Base-by-base conservation (phyloP, 2,329 filamentous ascomycete genomes). In the Talaromyces funiculosus region DNA sequence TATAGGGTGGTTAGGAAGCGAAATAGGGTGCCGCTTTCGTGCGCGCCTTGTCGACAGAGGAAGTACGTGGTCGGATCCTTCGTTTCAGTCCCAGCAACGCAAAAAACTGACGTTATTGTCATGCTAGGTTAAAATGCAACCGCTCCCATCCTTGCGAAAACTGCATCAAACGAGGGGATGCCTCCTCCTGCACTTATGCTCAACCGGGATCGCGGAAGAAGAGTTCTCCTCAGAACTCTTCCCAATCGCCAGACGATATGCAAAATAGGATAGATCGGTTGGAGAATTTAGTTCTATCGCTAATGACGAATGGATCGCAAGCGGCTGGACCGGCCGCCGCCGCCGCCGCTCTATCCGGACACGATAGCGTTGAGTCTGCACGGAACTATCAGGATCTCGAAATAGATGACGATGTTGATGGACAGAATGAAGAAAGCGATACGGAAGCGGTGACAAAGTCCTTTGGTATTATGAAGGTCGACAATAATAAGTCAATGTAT, bases 251-350 rank as follows among this genome's bases (percentile, higher is more conserved):
- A 54, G 92, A 96, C 82, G 93, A 97, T 76, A 97, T 97, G 93
- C 93, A 97, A 79, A 96, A 95, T 72, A 89, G 94, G 73, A 97
- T 97, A 78, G 92, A 97, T 79, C 86, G 93, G 68, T 82, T 97
- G 66, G 93, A 97, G 82, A 89, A 90, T 67, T 80, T 97, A 73
- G 93, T 97, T 63, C 78, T 97, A 65, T 95, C 91, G 29, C 77
- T 97, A 71, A 97, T 97, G 93, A 93, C 93, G 71, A 92, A 90
- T 73, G 90, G 90, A 61, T 83, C 81, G n/a, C 80, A 84, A 65
- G 81, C 84, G 59, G 80, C 82, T 51, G 84, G 84, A 22, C 80
- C 81, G 3, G 74, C 81, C 18, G 84, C 84, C 53, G 84, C 84
- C n/a, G 80, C 83, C 61, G 83, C 84, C 61, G 82, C 79, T 7